Evolutionary conservation across 1,284 basidiomycete genomes (phyloP).

Genomic region (Leccinum solheimii): DNA sequence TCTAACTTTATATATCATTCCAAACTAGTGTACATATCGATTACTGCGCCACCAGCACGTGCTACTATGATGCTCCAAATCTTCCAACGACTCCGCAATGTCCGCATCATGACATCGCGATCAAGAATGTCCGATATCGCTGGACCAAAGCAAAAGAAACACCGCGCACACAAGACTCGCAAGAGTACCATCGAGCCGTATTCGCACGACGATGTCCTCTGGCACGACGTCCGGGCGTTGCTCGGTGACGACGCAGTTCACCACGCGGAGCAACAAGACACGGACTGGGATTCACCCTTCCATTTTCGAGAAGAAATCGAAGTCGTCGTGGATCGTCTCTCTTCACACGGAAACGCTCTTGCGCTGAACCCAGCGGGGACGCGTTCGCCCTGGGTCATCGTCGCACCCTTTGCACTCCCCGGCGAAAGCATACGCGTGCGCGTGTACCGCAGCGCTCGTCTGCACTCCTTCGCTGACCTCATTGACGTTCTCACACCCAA

Average conservation of each 20-base stretch:
- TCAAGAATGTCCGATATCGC: neutral
- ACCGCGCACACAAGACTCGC: slow-evolving; percentile 16
- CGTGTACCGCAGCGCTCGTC: slow-evolving; percentile 64
- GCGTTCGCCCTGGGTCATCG: slow-evolving; percentile 70
- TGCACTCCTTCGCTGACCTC: slow-evolving; percentile 79
- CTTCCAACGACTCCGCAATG: neutral
- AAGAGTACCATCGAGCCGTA: slow-evolving; percentile 6
- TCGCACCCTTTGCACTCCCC: slow-evolving; percentile 82
- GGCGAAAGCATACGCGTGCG: slow-evolving; percentile 75
- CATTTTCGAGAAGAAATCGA: slow-evolving; percentile 62
- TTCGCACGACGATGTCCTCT: slow-evolving; percentile 67
- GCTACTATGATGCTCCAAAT: neutral
- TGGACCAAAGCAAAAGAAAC: slow-evolving; percentile 18
- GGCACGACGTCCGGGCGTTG: slow-evolving; percentile 67
- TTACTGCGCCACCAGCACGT: neutral
- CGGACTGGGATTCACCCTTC: slow-evolving; percentile 62
- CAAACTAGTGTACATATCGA: neutral
- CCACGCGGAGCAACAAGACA: slow-evolving; percentile 47
- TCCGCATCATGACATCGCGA: slow-evolving; percentile 10
- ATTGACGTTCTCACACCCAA: slow-evolving; percentile 71
- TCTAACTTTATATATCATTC: slow-evolving; percentile 3
- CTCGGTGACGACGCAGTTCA: slow-evolving; percentile 65
- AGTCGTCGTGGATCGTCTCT: slow-evolving; percentile 61
- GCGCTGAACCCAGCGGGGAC: slow-evolving; percentile 48
- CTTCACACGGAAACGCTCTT: slow-evolving; percentile 72